phyloP scores from a whole-genome alignment of 371 early-diverging fungal species.

The Apophysomyces elegans region DNA sequence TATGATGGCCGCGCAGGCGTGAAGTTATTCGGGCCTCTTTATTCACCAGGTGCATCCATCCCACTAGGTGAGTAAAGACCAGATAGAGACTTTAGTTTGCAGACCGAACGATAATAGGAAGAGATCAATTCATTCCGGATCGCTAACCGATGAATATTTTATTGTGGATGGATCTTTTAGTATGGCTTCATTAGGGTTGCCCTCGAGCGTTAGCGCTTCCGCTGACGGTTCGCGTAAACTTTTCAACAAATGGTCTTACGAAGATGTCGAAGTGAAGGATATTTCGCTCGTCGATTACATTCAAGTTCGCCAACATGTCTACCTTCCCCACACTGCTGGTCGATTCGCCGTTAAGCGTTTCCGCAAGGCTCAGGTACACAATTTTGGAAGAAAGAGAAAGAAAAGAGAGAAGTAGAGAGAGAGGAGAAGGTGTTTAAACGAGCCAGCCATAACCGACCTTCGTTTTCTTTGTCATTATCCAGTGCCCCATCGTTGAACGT shows the following conservation, averaged over 20 bases:
- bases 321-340: conserved; percentile 98
- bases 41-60: conserved; percentile 11
- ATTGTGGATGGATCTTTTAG: conserved; percentile 11
- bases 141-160: background rate
- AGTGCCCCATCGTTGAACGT: conserved; percentile 99
- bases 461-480: conserved; percentile 5
- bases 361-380: conserved; percentile 92
- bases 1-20: background rate
- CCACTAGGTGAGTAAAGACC: background rate
- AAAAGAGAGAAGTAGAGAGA: background rate
- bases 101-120: too few relatives aligned
- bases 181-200: conserved; percentile 70
- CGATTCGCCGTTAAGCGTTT: conserved; percentile 98
- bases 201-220: conserved; percentile 65
- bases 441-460: background rate
- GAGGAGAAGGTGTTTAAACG: background rate
- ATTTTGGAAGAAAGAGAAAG: background rate
- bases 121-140: background rate
- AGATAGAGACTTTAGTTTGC: background rate
- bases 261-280: conserved; percentile 96
- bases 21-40: conserved; percentile 10
- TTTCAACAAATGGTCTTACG: conserved; percentile 96
- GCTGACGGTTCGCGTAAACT: conserved; percentile 74
- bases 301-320: conserved; percentile 92
- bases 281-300: conserved; percentile 96